Evolutionary conservation across 1,284 basidiomycete species (phyloP), one percentile per base, ranked within the genome.

Genomic region (Nidula niveotomentosa): DNA sequence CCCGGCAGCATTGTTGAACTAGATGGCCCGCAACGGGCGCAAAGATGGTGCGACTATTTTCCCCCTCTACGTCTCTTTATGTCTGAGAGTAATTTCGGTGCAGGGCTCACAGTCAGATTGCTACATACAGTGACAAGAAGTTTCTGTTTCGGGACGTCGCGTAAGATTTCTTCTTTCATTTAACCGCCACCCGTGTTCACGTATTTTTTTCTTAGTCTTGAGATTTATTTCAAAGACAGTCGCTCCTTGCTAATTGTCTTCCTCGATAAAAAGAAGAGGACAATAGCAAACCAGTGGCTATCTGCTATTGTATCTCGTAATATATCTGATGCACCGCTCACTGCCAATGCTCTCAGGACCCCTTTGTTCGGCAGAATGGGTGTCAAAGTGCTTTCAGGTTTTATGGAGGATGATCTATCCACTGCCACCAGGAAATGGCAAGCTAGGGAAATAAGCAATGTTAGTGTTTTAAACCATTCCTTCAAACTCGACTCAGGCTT

Each of bases 131-230:
- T 57, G 89, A 92, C 68, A 87, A 92, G 56, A 88, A 87, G 1
- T 96, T 93, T 74, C 70, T 96, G 34, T 96, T 97, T 72, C 84
- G 93, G 34, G 93, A 96, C 65, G 92, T 96, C 39, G 94, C 88
- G 87, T 92, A 64, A 74, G 90, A 77, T 17, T 43, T 9, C 33
- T 17, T 50, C 44, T 46, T 57, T 51, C 48, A 36, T 13, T 15
- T 35, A 30, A 0, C 12, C 6, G 34, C 18, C 30, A 48, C n/a
- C 53, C 47, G 13, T 34, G 46, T 57, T 18, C 45, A 53, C 35
- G 12, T 23, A 47, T 35, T 57, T 23, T 5, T 23, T 23, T 23
- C 23, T 48, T 53, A 94, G 90, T 0, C 76, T 94, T n/a, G 93
- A 96, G 69, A 80, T 95, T 12, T 94, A 94, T 71, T 94, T 96